These are phyloP conservation scores for Hypholoma fasciculare DNA, from an alignment of 768 basidiomycete species.

Conservation along the genomic window DNA sequence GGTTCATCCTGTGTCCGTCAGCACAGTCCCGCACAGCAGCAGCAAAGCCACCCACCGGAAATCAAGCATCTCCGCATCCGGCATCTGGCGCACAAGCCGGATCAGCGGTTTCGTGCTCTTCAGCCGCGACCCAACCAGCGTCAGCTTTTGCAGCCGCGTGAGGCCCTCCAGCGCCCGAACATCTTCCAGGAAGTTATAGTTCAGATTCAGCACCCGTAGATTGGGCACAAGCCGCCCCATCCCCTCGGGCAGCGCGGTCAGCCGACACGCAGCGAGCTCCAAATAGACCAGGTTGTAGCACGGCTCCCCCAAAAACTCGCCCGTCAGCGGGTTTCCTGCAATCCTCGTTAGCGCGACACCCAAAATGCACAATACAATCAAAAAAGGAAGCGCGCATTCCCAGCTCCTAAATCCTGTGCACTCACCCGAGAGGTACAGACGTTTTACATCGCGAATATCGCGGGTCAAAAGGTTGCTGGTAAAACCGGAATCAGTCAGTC, in stretches of 20 bases:
- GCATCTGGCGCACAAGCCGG: conserved; percentile 67
- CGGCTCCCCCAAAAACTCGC: conserved; percentile 63
- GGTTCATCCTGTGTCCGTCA: conserved; percentile 72
- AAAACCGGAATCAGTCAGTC: conserved; percentile 4
- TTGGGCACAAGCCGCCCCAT: conserved; percentile 75
- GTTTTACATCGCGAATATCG: conserved; percentile 89
- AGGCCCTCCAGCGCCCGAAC: conserved; percentile 68
- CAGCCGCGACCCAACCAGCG: conserved; percentile 82
- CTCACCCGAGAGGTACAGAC: conserved; percentile 89
- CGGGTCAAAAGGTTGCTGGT: conserved; percentile 49
- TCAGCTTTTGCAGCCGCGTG: conserved; percentile 76
- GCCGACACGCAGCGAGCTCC: conserved; percentile 85
- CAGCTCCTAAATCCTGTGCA: conserved; percentile 29
- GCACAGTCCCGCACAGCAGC: conserved; percentile 4
- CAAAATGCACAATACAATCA: neutral
- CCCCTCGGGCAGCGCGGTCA: conserved; percentile 70
- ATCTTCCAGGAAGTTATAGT: conserved; percentile 94
- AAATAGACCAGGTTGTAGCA: conserved; percentile 92
- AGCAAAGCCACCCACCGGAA: conserved; percentile 54
- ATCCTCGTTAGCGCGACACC: neutral
- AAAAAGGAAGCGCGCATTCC: neutral
- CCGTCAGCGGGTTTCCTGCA: conserved; percentile 70
- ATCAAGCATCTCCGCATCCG: conserved; percentile 86
- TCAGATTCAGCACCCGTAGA: conserved; percentile 88
- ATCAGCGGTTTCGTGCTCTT: conserved; percentile 75